Evolutionary conservation across 805 yeast genomes (phyloP).

Genomic region (Brettanomyces naardenensis): DNA sequence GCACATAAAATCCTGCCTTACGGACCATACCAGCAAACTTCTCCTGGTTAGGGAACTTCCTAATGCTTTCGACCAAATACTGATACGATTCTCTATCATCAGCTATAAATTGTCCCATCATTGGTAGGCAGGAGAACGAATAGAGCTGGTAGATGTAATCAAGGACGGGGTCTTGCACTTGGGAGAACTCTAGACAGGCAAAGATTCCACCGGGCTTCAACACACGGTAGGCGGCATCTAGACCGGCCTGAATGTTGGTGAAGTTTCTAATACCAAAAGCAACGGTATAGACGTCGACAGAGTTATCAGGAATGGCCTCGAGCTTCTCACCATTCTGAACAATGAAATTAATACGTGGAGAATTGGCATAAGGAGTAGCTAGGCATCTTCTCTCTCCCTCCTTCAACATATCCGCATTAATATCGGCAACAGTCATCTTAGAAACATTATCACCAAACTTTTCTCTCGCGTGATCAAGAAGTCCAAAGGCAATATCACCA

Average conservation of each 20-base stretch:
- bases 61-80: conserved; percentile 90
- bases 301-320: conserved; percentile 75
- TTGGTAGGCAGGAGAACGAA: conserved; percentile 80
- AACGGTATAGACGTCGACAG: conserved; percentile 92
- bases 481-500: conserved; percentile 95
- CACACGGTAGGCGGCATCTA: conserved; percentile 91
- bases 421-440: conserved; percentile 88
- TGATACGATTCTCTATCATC: conserved; percentile 95
- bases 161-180: conserved; percentile 72
- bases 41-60: conserved; percentile 87
- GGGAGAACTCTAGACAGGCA: conserved; percentile 92
- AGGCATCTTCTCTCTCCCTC: conserved; percentile 82
- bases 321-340: conserved; percentile 91
- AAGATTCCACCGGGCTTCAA: conserved; percentile 96
- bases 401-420: conserved; percentile 89
- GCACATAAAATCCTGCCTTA: conserved; percentile 89
- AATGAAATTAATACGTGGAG: conserved; percentile 66
- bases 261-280: conserved; percentile 97
- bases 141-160: conserved; percentile 79
- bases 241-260: conserved; percentile 89
- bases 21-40: conserved; percentile 86
- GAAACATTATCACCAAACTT: conserved; percentile 68
- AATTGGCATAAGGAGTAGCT: conserved; percentile 50
- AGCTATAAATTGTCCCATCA: conserved; percentile 93
- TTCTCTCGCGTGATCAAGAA: conserved; percentile 81